These are phyloP conservation scores for Epichloe uncinata DNA, from an alignment of 2,329 filamentous ascomycete species.

Conservation along the genomic window DNA sequence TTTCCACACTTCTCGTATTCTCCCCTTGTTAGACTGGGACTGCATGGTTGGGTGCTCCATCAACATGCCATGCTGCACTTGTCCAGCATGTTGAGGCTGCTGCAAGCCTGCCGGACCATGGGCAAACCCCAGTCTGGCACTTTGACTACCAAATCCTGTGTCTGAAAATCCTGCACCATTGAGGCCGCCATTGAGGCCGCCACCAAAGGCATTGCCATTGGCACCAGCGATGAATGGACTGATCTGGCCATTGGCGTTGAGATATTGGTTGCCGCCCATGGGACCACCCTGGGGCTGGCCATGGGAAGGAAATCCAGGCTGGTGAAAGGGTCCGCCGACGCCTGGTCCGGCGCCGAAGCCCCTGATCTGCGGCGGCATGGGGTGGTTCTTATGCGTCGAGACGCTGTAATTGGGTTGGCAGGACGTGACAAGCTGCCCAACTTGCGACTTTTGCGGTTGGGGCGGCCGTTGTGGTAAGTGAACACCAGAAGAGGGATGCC, in stretches of 20 bases:
- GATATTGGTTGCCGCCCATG: constrained; percentile 58
- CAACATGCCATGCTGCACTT: constrained; percentile 26
- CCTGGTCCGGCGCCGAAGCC: constrained; percentile 25
- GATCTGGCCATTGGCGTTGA: constrained; percentile 52
- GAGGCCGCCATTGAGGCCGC: constrained; percentile 42
- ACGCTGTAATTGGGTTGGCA: not conserved
- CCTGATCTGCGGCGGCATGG: constrained; percentile 26
- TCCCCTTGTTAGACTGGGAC: constrained; percentile 52
- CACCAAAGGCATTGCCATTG: constrained; percentile 42
- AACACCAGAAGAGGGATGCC: not conserved
- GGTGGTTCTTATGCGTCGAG: not conserved
- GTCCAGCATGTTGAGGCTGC: constrained; percentile 42
- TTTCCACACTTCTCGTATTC: constrained; percentile 95
- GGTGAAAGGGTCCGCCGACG: constrained; percentile 27
- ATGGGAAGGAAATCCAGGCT: constrained; percentile 39
- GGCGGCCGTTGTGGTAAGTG: not conserved
- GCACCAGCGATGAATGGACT: constrained; percentile 52
- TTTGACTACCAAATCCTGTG: constrained; percentile 73
- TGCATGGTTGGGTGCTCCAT: constrained; percentile 29
- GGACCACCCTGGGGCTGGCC: constrained; percentile 36
- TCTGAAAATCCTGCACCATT: constrained; percentile 45
- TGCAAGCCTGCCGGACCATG: constrained; percentile 47
- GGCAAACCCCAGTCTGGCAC: constrained; percentile 75
- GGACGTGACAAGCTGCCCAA: not conserved
- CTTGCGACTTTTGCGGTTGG: not conserved